Conservation (phyloP, 768 basidiomycete species). For the Termitomyces sp. region DNA sequence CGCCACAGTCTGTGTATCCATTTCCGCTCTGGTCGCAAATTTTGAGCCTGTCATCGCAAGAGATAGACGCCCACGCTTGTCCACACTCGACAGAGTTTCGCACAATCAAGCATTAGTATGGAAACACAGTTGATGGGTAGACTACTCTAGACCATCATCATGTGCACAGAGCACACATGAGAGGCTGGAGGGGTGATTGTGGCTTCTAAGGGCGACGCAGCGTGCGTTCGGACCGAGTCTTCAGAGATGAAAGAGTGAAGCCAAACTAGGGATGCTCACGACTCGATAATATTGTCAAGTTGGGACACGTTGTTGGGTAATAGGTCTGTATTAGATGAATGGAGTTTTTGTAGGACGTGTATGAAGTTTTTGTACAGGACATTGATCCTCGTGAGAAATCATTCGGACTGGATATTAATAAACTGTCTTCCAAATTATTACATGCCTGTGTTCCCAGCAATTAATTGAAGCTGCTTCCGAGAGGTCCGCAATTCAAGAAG, state of each 20-base stretch:
- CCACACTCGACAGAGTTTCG: background rate
- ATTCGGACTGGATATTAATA: background rate
- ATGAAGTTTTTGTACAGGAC: too few species aligned
- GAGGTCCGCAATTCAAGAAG: too few species aligned
- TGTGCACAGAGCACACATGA: background rate
- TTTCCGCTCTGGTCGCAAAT: background rate
- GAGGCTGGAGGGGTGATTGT: background rate
- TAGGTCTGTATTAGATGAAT: background rate
- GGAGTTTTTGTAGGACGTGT: background rate
- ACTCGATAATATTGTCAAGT: background rate
- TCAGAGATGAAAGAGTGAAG: background rate
- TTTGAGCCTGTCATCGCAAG: background rate
- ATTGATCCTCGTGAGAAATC: background rate
- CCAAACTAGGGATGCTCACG: background rate
- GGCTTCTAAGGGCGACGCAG: too few species aligned
- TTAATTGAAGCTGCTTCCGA: background rate
- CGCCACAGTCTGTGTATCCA: slow-evolving; percentile 14
- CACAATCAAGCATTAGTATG: background rate
- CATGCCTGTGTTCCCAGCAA: too few species aligned
- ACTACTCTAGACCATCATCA: background rate
- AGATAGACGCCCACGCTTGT: background rate
- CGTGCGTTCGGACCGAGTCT: background rate
- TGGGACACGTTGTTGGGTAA: background rate
- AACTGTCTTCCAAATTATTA: background rate
- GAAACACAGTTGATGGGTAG: background rate